Evolutionary conservation across 148 eudicot genomes (phyloP), one percentile per base, ranked within the genome.

Genomic region (Pharnaceum exiguum): DNA sequence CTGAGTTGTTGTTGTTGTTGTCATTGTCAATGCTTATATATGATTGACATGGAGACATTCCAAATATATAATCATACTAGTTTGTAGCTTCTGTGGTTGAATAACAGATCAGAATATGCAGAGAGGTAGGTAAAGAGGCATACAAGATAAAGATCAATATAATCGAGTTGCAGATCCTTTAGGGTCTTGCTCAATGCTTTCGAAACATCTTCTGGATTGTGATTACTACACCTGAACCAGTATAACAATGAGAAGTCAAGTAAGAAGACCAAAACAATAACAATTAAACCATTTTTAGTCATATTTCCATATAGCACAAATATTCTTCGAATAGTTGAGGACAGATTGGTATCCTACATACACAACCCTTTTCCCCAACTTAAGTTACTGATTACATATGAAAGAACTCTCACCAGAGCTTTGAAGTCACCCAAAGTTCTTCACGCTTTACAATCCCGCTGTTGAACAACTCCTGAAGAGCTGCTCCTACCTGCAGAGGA

Each of bases 391-490:
- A 30, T 17, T 30, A 29, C 36, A 1, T 21, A 2, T 40, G 15
- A 46, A 13, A n/a, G n/a, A n/a, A 19, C 11, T 46, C 57, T 33
- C 44, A 82, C 88, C 84, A 73, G 48, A 82, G 70, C 47, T 79
- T 82, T 6, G 88, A 82, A 27, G 88, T 82, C 61, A 82, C 63
- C 66, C 74, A 82, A 5, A 82, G 66, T 30, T 82, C 79, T 18
- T 59, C 76, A 8, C 88, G 72, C 50, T 73, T 77, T 51, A 79
- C 79, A 5, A 82, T 63, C 26, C 84, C 84, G 29, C 62, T 64
- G n/a, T 57, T 59, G 59, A 82, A 71, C 42, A 82, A 60, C 52
- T 65, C 76, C 55, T 65, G 62, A 25, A 82, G 58, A 59, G 70
- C 84, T 35, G 16, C 49, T 18, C 84, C 88, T 46, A 82, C 74